phyloP scores from a whole-genome alignment of 1,139 yeast species.

The Kodamaea plutei region DNA sequence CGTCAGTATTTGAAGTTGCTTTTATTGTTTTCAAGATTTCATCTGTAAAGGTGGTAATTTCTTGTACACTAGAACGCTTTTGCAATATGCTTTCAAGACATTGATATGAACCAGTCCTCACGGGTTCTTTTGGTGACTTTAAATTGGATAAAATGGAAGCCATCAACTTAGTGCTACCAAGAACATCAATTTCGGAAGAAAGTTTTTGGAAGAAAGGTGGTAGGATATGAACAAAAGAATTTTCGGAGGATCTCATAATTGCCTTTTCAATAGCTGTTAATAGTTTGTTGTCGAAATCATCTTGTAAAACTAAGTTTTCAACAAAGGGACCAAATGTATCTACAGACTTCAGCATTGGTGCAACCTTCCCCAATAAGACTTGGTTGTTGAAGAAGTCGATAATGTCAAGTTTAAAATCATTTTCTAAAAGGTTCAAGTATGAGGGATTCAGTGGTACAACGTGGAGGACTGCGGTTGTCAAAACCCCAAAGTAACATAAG shows the following conservation, averaged over 20 bases:
- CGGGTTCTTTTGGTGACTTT: constrained; percentile 66
- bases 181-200: constrained; percentile 16
- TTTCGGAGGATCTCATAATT: constrained; percentile 77
- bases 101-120: constrained; percentile 50
- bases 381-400: constrained; percentile 30
- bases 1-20: constrained; percentile 63
- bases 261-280: constrained; percentile 72
- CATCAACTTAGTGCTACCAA: constrained; percentile 49
- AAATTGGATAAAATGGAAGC: constrained; percentile 59
- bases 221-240: constrained; percentile 50
- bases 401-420: constrained; percentile 8
- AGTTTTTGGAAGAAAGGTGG: constrained; percentile 46
- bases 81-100: constrained; percentile 31
- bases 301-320: constrained; percentile 37
- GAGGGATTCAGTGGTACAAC: constrained; percentile 40
- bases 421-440: constrained; percentile 19
- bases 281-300: constrained; percentile 38
- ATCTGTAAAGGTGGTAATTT: constrained; percentile 28
- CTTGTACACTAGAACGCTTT: constrained; percentile 15
- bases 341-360: constrained; percentile 26
- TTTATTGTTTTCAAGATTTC: constrained; percentile 59
- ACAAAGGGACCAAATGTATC: constrained; percentile 37
- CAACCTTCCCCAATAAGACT: constrained; percentile 42
- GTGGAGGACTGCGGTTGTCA: constrained; percentile 36
- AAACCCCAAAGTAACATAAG: constrained; percentile 33